Base-by-base conservation (phyloP, 2,329 filamentous ascomycete genomes). In the Epichloe gansuensis region DNA sequence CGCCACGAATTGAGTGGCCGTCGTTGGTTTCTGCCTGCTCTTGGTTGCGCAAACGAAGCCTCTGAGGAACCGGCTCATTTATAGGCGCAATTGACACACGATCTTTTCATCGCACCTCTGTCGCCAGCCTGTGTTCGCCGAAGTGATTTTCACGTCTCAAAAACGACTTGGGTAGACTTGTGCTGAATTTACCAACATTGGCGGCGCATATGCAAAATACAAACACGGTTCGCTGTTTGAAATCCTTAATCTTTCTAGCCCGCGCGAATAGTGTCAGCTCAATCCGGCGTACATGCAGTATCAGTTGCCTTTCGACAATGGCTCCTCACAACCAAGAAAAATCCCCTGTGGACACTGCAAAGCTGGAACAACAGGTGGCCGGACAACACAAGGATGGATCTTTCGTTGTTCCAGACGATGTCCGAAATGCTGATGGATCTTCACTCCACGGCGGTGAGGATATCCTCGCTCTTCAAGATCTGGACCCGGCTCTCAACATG, bases 401-500 rank as follows among this genome's bases (percentile, higher is more conserved):
- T 2, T 41, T 50, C 25, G n/a, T 49, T n/a, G n/a, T 47, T n/a
- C 44, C n/a, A 17, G 35, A 47, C 36, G 50, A 55, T 43, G 46
- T 55, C 34, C 52, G 49, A 27, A 53, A 54, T 27, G 51, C 54
- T 44, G 58, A 59, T 35, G 57, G 50, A 40, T 55, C 57, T 15
- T 64, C 61, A 25, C 35, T 60, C 34, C 52, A 46, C 31, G 55
- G 58, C 21, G 63, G 58, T 45, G 63, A 69, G 51, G 81, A 85
- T 58, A 65, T 85, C 25, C 70, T 85, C 13, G 71, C 70, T 4
- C 65, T 73, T 51, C 76, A 84, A 63, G 72, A 78, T 59, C 66
- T 78, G 31, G 81, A 85, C 60, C 77, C 79, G 4, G 80, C 76
- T 1, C 66, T 85, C 44, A 78, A 78, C 58, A 75, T 75, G 41